phyloP scores from a whole-genome alignment of 2,329 filamentous ascomycete genomes.

The Ophiocordyceps camponoti-floridani region DNA sequence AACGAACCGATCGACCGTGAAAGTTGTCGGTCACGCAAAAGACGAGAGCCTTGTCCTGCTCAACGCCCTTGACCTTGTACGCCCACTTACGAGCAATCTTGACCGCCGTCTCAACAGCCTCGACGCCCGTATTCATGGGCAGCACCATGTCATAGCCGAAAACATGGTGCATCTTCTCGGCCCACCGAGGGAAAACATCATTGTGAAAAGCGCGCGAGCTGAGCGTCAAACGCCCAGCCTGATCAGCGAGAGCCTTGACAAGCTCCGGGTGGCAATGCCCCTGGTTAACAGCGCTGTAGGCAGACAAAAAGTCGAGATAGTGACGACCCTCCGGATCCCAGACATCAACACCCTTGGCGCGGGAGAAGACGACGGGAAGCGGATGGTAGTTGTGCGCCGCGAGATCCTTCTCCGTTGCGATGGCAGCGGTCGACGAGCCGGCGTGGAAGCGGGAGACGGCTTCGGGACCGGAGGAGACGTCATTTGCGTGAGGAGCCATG shows the following conservation, averaged over 20 bases:
- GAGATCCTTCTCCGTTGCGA: conserved; percentile 62
- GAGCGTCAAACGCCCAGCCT: conserved; percentile 76
- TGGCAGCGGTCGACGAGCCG: conserved; percentile 60
- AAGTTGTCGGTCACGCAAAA: conserved; percentile 86
- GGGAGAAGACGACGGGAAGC: conserved; percentile 80
- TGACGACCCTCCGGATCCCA: conserved; percentile 95
- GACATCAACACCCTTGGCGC: conserved; percentile 68
- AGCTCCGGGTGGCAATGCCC: conserved; percentile 96
- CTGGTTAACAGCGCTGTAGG: conserved; percentile 96
- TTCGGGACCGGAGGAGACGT: conserved; percentile 8
- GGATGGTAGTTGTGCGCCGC: conserved; percentile 99
- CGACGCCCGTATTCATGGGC: conserved; percentile 95
- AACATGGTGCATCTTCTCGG: conserved; percentile 72
- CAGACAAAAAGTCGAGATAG: conserved; percentile 95
- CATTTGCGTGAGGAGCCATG: conserved; percentile 44
- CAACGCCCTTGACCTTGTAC: conserved; percentile 87
- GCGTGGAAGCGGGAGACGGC: conserved; percentile 44
- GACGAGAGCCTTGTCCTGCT: conserved; percentile 65
- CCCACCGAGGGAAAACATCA: conserved; percentile 92
- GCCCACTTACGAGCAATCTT: conserved; percentile 97
- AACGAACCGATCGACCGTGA: conserved; percentile 79
- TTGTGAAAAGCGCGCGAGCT: conserved; percentile 96
- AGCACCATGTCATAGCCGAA: conserved; percentile 97
- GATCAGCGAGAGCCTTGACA: conserved; percentile 74
- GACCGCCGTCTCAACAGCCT: conserved; percentile 88